Percentiles rank a stretch among this genome's conserved stretches.
These are phyloP conservation scores for Coelastrella sp. DNA, from an alignment of 139 green algal genomes.

Conservation along the genomic window DNA sequence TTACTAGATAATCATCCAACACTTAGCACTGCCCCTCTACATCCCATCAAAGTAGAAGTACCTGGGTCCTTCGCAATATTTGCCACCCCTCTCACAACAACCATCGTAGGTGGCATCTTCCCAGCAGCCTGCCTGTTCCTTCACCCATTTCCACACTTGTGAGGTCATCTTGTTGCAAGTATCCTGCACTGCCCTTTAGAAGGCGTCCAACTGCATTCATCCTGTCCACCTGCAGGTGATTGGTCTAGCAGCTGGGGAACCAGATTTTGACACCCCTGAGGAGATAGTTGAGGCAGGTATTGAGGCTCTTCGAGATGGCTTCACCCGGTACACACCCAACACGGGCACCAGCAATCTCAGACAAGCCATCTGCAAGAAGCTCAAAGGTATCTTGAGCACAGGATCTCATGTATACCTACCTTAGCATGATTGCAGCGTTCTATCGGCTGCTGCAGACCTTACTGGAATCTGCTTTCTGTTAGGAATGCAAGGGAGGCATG, in stretches of 20 bases:
- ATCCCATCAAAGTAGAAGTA: too few relatives aligned
- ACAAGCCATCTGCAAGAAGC: slow-evolving; percentile 89
- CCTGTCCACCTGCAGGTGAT: slow-evolving; percentile 74
- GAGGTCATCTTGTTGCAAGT: background rate
- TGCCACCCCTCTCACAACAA: too few relatives aligned
- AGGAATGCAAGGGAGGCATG: too few relatives aligned
- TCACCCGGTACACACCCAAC: slow-evolving; percentile 96
- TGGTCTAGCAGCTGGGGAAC: slow-evolving; percentile 92
- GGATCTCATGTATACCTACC: too few relatives aligned
- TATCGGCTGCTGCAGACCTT: too few relatives aligned
- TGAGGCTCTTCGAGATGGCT: slow-evolving; percentile 81
- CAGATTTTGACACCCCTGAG: slow-evolving; percentile 95
- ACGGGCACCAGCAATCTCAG: slow-evolving; percentile 85
- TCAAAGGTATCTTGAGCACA: slow-evolving; percentile 59
- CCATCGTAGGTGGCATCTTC: too few relatives aligned
- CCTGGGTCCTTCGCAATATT: too few relatives aligned
- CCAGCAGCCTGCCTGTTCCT: too few relatives aligned
- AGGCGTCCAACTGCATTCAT: background rate
- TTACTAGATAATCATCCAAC: too few relatives aligned
- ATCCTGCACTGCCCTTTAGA: background rate
- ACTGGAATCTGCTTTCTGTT: too few relatives aligned
- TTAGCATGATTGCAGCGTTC: background rate
- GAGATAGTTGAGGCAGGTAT: slow-evolving; percentile 85
- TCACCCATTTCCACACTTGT: too few relatives aligned
- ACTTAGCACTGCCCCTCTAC: too few relatives aligned